Evolutionary conservation across 2,329 filamentous ascomycete genomes (phyloP).

Genomic region (Trichophyton schoenleinii): DNA sequence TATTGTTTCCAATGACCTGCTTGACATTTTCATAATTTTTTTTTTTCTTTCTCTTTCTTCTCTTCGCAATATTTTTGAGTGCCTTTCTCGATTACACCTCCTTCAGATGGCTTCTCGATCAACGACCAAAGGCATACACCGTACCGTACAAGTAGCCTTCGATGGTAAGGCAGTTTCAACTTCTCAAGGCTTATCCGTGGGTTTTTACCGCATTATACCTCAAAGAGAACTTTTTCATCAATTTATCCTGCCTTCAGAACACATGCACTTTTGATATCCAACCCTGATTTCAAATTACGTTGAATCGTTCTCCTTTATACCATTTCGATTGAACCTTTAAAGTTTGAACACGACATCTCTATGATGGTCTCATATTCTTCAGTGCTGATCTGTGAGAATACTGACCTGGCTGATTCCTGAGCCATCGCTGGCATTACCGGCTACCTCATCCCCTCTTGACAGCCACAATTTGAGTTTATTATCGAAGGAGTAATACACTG

Average conservation of each 20-base stretch:
- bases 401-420: too few relatives aligned
- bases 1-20: background rate
- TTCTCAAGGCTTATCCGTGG: background rate
- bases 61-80: background rate
- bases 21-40: background rate
- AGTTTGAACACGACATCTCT: too few relatives aligned
- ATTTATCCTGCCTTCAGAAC: background rate
- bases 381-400: too few relatives aligned
- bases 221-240: background rate
- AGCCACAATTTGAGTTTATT: too few relatives aligned
- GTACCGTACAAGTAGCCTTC: constrained; percentile 32
- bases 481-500: too few relatives aligned
- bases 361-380: too few relatives aligned
- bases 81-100: background rate
- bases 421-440: too few relatives aligned
- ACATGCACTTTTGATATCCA: too few relatives aligned
- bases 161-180: constrained; percentile 29
- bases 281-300: too few relatives aligned
- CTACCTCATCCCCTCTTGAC: too few relatives aligned
- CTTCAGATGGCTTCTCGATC: background rate
- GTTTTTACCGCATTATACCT: background rate
- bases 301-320: too few relatives aligned
- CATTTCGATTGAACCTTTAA: too few relatives aligned
- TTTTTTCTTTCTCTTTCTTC: background rate
- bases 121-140: constrained; percentile 1